A percentile compares a stretch with the other conserved stretches of the same genome.
These are phyloP conservation scores for Claviceps pusilla DNA, from an alignment of 2,329 filamentous ascomycete genomes.

Conservation along the genomic window DNA sequence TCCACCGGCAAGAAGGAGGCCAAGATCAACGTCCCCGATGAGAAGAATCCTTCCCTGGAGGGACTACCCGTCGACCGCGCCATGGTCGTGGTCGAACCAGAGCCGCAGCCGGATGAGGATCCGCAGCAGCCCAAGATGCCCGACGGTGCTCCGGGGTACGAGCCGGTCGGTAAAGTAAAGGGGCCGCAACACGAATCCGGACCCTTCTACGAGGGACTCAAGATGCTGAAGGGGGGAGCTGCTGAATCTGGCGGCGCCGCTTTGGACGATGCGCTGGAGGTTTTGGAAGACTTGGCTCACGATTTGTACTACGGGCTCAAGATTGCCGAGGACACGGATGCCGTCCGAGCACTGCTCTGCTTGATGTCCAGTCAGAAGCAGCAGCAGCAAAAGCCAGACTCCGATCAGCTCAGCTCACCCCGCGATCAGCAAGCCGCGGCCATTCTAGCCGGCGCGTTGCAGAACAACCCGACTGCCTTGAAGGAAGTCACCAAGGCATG, in stretches of 20 bases:
- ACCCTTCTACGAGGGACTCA: conserved; percentile 27
- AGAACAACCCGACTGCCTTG: conserved; percentile 51
- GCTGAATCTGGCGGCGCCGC: conserved; percentile 14
- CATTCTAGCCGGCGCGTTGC: conserved; percentile 41
- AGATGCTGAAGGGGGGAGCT: conserved; percentile 31
- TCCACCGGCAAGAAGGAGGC: conserved; percentile 49
- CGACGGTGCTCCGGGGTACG: conserved; percentile 39
- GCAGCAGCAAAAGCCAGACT: conserved; percentile 11
- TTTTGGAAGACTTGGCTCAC: conserved; percentile 48
- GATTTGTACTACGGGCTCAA: conserved; percentile 56
- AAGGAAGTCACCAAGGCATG: conserved; percentile 34
- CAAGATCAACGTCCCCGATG: conserved; percentile 46
- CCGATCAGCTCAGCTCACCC: conserved; percentile 14
- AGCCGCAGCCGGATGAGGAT: conserved; percentile 13
- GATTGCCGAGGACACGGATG: conserved; percentile 39
- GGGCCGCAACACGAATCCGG: conserved; percentile 25
- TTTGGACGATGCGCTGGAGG: conserved; percentile 37
- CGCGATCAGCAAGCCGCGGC: conserved; percentile 39
- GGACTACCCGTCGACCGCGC: conserved; percentile 38
- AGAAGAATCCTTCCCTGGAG: conserved; percentile 30
- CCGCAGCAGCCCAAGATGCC: conserved; percentile 20
- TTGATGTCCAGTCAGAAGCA: conserved; percentile 25
- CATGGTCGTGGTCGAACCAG: conserved; percentile 39
- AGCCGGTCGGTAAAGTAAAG: conserved; percentile 41
- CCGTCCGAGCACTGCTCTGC: conserved; percentile 41